Evolutionary conservation across 768 basidiomycete species (phyloP), one percentile per base, ranked within the genome.

Genomic region (Rhodotorula graminis): DNA sequence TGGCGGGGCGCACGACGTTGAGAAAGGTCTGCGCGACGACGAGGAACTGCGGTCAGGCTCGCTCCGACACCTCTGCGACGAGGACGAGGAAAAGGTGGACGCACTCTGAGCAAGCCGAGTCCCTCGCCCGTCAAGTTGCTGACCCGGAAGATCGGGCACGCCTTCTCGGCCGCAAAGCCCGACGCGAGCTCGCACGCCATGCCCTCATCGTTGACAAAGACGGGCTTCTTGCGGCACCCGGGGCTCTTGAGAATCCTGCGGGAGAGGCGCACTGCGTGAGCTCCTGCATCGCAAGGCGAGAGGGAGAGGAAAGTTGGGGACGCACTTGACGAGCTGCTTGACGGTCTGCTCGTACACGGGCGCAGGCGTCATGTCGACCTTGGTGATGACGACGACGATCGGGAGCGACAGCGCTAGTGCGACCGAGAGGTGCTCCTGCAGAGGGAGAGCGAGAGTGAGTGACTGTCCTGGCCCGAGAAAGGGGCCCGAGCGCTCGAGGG

Each of bases 311-410:
- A 92, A n/a, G n/a, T n/a, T n/a, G 80, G 86, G 89, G 70, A 98
- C 82, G 53, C 97, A 92, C 83, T 96, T 99, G 16, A 87, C 86
- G 0, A 97, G 89, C 82, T 97, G 94, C 78, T 90, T 92, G 57
- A 90, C 84, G 0, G 94, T 98, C 81, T 95, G 90, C n/a, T 87
- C 88, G 61, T 93, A 85, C 46, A 94, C 88, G 73, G 95, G 91
- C 19, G 89, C 85, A 11, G 96, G 96, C 0, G 95, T 97, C 95
- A 96, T 97, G 80, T 98, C 96, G 78, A 96, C 90, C 86, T 98
- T 98, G 8, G 95, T 97, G 69, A 98, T 89, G 80, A 92, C 93
- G 57, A 94, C 90, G 18, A 92, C 87, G 31, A 99, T 88, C 7
- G 96, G 96, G 2, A 98, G 91, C 78, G 89, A 92, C 63, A 99